A percentile compares a stretch with the other conserved stretches of the same genome.
These are phyloP conservation scores for Magnaporthales sp. DNA, from an alignment of 2,329 filamentous ascomycete genomes.

Conservation along the genomic window DNA sequence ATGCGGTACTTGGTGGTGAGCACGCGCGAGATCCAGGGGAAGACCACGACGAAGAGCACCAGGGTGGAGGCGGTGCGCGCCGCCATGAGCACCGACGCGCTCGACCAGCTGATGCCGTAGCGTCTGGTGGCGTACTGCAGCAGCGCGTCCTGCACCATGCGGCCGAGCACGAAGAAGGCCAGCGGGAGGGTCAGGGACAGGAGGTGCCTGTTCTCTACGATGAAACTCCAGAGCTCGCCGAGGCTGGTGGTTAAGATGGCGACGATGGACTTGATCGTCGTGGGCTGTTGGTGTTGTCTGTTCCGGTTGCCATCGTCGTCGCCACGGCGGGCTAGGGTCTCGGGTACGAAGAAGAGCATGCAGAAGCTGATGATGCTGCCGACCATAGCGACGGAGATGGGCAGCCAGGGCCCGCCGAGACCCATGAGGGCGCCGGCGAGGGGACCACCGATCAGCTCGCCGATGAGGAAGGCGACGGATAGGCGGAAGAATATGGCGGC, in stretches of 20 bases:
- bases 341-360: conserved; percentile 26
- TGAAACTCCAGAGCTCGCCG: conserved; percentile 27
- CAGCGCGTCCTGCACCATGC: conserved; percentile 27
- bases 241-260: conserved; percentile 7
- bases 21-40: conserved; percentile 23
- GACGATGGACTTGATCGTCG: background rate
- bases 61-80: conserved; percentile 28
- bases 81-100: conserved; percentile 32
- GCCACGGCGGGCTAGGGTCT: conserved; percentile 22
- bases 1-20: conserved; percentile 14
- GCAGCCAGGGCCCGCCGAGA: conserved; percentile 25
- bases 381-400: conserved; percentile 25
- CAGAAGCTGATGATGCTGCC: conserved; percentile 20
- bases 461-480: conserved; percentile 24
- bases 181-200: conserved; percentile 28
- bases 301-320: background rate
- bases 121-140: conserved; percentile 45
- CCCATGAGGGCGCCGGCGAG: conserved; percentile 30
- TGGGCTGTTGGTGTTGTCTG: background rate
- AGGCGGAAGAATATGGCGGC: conserved; percentile 33
- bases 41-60: conserved; percentile 25
- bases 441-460: conserved; percentile 29
- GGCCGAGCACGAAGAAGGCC: conserved; percentile 21
- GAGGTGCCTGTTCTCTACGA: conserved; percentile 28
- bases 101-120: conserved; percentile 38